A percentile compares a stretch with the other conserved stretches of the same genome.
Conservation (phyloP, 2,329 filamentous ascomycete species). For the Clarireedia hainanense region DNA sequence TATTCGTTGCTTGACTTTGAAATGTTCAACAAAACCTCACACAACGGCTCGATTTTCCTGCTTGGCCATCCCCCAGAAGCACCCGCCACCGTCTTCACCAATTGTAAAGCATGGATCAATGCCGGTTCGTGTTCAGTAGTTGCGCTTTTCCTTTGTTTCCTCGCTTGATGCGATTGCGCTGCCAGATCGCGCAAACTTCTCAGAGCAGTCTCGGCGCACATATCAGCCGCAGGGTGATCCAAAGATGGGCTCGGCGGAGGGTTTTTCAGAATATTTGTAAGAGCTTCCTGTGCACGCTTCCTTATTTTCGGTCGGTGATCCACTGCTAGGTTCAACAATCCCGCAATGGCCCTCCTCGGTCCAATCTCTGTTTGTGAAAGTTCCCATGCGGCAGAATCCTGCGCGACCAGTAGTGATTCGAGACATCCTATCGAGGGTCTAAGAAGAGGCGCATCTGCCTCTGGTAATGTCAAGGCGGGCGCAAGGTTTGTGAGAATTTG, state of each 20-base stretch:
- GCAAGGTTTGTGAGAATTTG: conserved; percentile 84
- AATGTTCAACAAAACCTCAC: conserved; percentile 81
- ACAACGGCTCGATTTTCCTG: conserved; percentile 87
- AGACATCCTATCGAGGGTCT: conserved; percentile 86
- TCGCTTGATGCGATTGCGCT: conserved; percentile 49
- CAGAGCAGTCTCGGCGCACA: conserved; percentile 89
- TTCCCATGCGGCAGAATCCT: conserved; percentile 84
- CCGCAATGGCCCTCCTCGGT: conserved; percentile 79
- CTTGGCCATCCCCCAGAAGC: conserved; percentile 93
- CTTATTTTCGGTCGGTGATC: conserved; percentile 89
- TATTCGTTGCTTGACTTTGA: conserved; percentile 89
- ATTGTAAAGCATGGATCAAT: conserved; percentile 83
- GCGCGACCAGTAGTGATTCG: conserved; percentile 82
- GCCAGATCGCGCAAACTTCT: conserved; percentile 71
- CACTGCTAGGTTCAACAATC: conserved; percentile 74
- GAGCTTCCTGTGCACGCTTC: conserved; percentile 83
- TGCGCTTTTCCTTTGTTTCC: conserved; percentile 59
- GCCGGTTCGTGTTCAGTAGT: conserved; percentile 65
- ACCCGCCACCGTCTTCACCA: conserved; percentile 81
- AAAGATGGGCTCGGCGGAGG: conserved; percentile 86
- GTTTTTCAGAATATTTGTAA: conserved; percentile 73
- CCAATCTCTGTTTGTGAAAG: conserved; percentile 75
- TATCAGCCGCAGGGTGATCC: conserved; percentile 90
- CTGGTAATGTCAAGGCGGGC: conserved; percentile 69
- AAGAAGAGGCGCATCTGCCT: conserved; percentile 81